A percentile compares a stretch with the other conserved stretches of the same genome.
These are phyloP conservation scores for Lichenothelia convexa DNA, from an alignment of 495 filamentous ascomycete genomes.

Conservation along the genomic window DNA sequence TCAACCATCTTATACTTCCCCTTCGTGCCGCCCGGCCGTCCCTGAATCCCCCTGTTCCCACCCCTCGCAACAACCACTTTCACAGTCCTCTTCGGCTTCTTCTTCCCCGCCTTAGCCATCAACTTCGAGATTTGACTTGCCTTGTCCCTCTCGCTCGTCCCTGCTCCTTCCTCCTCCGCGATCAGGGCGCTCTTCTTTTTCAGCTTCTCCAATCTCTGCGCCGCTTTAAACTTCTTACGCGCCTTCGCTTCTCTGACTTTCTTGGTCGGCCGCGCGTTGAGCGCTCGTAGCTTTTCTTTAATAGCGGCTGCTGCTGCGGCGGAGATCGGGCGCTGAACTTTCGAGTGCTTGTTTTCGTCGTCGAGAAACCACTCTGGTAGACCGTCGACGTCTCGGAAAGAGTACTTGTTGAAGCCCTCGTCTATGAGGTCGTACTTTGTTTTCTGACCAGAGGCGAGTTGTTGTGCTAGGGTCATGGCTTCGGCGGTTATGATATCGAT, in stretches of 20 bases:
- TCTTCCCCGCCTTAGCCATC: conserved; percentile 60
- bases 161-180: conserved; percentile 68
- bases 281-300: conserved; percentile 79
- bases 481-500: conserved; percentile 98
- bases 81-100: conserved; percentile 65
- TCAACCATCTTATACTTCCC: conserved; percentile 99
- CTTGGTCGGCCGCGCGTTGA: conserved; percentile 97
- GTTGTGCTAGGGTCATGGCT: conserved; percentile 94
- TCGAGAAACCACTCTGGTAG: conserved; percentile 97
- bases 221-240: conserved; percentile 90
- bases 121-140: conserved; percentile 63
- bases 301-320: conserved; percentile 84
- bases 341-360: conserved; percentile 71
- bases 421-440: conserved; percentile 62
- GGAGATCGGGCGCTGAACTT: conserved; percentile 67
- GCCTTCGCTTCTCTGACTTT: conserved; percentile 94
- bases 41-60: conserved; percentile 61
- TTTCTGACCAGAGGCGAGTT: conserved; percentile 71
- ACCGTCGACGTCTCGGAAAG: conserved; percentile 80
- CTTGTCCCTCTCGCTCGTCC: conserved; percentile 92
- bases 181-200: conserved; percentile 84
- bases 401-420: conserved; percentile 80
- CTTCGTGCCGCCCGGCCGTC: conserved; percentile 75
- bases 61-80: conserved; percentile 84
- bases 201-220: conserved; percentile 75